These are phyloP conservation scores for Marasmius fiardii DNA, from an alignment of 1,284 basidiomycete species.

Conservation along the genomic window DNA sequence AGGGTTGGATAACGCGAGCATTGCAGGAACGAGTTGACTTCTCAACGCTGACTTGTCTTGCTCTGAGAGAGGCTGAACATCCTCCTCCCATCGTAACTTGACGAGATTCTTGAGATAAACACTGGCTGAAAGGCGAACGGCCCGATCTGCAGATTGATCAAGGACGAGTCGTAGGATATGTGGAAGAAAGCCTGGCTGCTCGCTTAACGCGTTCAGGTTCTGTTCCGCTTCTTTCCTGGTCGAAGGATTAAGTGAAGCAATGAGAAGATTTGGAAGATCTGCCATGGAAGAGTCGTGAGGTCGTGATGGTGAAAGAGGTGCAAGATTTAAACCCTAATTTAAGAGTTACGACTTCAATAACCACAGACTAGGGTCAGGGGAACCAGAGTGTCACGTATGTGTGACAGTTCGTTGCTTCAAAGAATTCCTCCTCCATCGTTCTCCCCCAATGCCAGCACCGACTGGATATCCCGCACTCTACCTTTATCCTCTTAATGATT, in stretches of 20 bases:
- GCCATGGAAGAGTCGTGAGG: conserved; percentile 42
- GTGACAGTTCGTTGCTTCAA: neutral
- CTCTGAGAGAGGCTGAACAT: conserved; percentile 59
- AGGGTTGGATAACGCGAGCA: conserved; percentile 71
- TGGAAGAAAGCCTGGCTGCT: conserved; percentile 76
- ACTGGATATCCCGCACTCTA: conserved; percentile 70
- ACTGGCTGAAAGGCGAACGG: conserved; percentile 77
- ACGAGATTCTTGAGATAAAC: conserved; percentile 90
- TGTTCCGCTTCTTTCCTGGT: conserved; percentile 82
- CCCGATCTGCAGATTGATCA: conserved; percentile 60
- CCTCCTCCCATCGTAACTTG: conserved; percentile 85
- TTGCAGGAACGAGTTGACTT: conserved; percentile 73
- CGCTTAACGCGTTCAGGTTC: conserved; percentile 61
- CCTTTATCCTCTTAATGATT: conserved; percentile 94
- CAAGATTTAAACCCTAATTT: neutral
- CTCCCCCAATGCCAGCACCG: conserved; percentile 35
- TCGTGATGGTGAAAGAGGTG: neutral
- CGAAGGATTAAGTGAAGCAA: conserved; percentile 70
- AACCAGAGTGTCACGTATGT: neutral
- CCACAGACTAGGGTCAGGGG: neutral
- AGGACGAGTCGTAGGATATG: conserved; percentile 74
- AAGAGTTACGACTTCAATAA: neutral
- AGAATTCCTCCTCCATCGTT: neutral
- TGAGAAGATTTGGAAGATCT: conserved; percentile 62
- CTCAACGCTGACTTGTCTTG: conserved; percentile 69